phyloP scores from a whole-genome alignment of 140 eudicot genomes.

The Anethum foeniculum region DNA sequence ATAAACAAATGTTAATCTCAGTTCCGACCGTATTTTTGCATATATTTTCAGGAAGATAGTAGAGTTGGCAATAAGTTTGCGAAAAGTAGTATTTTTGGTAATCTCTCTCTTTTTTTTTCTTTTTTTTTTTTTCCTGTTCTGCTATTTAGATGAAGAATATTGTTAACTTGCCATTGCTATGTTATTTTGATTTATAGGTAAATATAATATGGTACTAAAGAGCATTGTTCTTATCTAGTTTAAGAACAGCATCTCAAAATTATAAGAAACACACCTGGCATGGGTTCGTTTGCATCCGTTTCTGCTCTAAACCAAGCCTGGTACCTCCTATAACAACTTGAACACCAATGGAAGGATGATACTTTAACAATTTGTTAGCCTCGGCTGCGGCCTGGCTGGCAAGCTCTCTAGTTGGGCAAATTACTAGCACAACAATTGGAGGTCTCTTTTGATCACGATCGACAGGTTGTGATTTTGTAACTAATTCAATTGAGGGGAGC shows the following conservation, averaged over 20 bases:
- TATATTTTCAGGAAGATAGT: background rate
- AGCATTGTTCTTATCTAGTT: background rate
- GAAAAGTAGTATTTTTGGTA: background rate
- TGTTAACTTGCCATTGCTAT: background rate
- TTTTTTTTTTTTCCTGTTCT: too few species aligned
- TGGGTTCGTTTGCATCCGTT: slow-evolving; percentile 81
- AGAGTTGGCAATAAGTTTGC: background rate
- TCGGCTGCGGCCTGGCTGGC: slow-evolving; percentile 94
- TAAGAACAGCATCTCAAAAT: background rate
- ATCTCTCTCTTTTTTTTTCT: too few species aligned
- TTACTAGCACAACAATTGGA: slow-evolving; percentile 72
- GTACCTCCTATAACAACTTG: slow-evolving; percentile 99
- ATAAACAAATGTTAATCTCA: background rate
- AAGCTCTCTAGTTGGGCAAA: slow-evolving; percentile 96
- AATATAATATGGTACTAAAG: background rate
- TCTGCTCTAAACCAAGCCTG: slow-evolving; percentile 74
- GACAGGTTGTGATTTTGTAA: slow-evolving; percentile 51
- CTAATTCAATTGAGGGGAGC: slow-evolving; percentile 91
- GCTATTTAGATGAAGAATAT: background rate
- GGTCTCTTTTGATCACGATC: slow-evolving; percentile 74
- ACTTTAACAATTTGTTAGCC: slow-evolving; percentile 69
- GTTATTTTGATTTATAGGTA: background rate
- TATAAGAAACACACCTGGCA: slow-evolving; percentile 62
- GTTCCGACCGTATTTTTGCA: background rate
- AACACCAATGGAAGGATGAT: slow-evolving; percentile 92